Percentiles rank a stretch among this genome's conserved stretches.
phyloP scores from a whole-genome alignment of 139 green algal genomes.

The Pseudopediastrum boryanum region DNA sequence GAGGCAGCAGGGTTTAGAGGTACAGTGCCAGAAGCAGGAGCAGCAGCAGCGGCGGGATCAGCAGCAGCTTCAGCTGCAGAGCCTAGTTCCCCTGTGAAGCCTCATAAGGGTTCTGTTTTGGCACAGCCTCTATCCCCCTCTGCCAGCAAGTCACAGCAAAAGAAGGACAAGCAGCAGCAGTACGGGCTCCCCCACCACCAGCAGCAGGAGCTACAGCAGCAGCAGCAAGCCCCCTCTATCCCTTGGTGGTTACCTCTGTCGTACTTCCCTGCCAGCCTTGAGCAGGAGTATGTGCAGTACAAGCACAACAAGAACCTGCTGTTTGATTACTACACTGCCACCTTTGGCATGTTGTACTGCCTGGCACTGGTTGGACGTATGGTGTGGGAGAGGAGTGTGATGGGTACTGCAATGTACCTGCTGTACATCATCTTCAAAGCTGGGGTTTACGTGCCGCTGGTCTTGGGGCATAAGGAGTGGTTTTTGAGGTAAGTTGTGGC shows the following conservation, averaged over 20 bases:
- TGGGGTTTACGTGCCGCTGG: not conserved
- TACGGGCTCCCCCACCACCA: too few species aligned
- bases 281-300: constrained; percentile 6
- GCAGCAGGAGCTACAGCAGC: too few species aligned
- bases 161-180: too few species aligned
- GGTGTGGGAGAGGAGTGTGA: constrained; percentile 6
- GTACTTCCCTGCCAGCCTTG: not conserved
- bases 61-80: too few species aligned
- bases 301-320: constrained; percentile 19
- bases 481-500: not conserved
- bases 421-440: constrained; percentile 9
- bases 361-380: constrained; percentile 8
- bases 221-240: not conserved
- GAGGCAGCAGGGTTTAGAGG: not conserved
- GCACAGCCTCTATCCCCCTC: too few species aligned
- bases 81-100: too few species aligned
- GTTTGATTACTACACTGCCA: constrained; percentile 9
- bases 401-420: constrained; percentile 3
- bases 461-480: not conserved
- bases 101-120: too few species aligned
- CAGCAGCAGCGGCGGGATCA: not conserved
- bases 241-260: not conserved
- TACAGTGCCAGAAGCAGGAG: not conserved
- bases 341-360: constrained; percentile 12
- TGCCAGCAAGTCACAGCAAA: too few species aligned